phyloP scores from a whole-genome alignment of 768 basidiomycete genomes.

The Mycena alexandri region DNA sequence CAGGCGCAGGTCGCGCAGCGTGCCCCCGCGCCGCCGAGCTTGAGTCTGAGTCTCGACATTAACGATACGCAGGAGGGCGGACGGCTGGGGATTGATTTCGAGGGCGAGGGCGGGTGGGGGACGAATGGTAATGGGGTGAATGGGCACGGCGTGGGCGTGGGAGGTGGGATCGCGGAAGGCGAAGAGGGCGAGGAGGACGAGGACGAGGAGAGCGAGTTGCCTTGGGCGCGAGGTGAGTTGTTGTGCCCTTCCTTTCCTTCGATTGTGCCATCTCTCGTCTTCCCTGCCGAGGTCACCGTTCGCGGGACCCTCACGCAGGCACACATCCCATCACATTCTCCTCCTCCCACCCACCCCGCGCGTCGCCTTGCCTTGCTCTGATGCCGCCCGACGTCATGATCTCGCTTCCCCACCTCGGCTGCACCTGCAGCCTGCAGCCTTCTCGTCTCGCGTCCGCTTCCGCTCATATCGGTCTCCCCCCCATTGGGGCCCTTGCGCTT shows the following conservation, averaged over 20 bases:
- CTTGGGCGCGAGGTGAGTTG: slow-evolving; percentile 36
- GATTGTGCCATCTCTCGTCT: too few relatives aligned
- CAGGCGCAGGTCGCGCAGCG: slow-evolving; percentile 85
- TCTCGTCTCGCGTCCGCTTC: too few relatives aligned
- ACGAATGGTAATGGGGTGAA: slow-evolving; percentile 59
- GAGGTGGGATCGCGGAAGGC: slow-evolving; percentile 69
- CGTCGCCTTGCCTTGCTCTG: too few relatives aligned
- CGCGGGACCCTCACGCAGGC: too few relatives aligned
- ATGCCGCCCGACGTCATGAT: too few relatives aligned
- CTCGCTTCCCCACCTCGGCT: too few relatives aligned
- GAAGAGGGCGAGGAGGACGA: slow-evolving; percentile 13
- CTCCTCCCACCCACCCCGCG: too few relatives aligned
- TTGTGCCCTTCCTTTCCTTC: not conserved
- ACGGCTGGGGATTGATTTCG: slow-evolving; percentile 70
- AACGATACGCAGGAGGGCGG: slow-evolving; percentile 72
- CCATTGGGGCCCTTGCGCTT: too few relatives aligned
- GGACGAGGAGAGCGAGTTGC: slow-evolving; percentile 39
- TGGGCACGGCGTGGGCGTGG: slow-evolving; percentile 36
- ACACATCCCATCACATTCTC: too few relatives aligned
- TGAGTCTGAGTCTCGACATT: slow-evolving; percentile 57
- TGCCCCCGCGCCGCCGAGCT: slow-evolving; percentile 45
- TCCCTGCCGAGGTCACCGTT: too few relatives aligned
- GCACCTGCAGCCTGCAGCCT: too few relatives aligned
- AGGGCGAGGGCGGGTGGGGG: slow-evolving; percentile 43
- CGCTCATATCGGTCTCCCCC: too few relatives aligned